Conservation (phyloP, 2,329 filamentous ascomycete genomes). For the Talaromyces rugulosus region DNA sequence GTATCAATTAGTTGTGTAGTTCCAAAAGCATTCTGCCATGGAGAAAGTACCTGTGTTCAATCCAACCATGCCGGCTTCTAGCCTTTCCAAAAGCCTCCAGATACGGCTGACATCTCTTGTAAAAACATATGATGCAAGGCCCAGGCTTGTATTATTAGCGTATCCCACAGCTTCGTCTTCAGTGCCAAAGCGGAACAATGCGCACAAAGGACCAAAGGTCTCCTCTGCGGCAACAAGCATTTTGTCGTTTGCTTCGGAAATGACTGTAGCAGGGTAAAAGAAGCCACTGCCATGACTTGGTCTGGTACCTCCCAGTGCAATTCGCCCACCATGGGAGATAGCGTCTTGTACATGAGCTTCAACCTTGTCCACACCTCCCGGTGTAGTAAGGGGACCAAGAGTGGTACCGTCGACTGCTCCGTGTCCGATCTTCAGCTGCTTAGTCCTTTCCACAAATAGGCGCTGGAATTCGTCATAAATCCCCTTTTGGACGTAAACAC, state of each 20-base stretch:
- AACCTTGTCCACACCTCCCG: constrained; percentile 59
- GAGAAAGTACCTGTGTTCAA: constrained; percentile 15
- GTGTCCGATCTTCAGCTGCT: constrained; percentile 26
- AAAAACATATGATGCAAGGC: constrained; percentile 45
- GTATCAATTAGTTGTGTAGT: constrained; percentile 11
- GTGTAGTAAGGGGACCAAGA: constrained; percentile 29
- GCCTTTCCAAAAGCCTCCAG: constrained; percentile 36
- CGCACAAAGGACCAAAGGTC: constrained; percentile 58
- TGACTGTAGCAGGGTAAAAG: constrained; percentile 49
- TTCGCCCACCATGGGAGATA: constrained; percentile 16
- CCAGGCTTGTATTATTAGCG: constrained; percentile 32
- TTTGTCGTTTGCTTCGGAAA: constrained; percentile 51
- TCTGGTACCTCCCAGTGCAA: constrained; percentile 41
- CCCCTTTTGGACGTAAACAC: constrained; percentile 54
- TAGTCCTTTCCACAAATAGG: constrained; percentile 16
- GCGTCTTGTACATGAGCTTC: constrained; percentile 53
- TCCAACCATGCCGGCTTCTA: constrained; percentile 43
- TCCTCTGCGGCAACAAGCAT: constrained; percentile 52
- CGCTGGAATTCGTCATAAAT: constrained; percentile 46
- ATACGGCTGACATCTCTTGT: constrained; percentile 42
- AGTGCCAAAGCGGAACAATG: constrained; percentile 53
- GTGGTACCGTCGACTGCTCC: constrained; percentile 38
- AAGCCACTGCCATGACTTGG: constrained; percentile 36
- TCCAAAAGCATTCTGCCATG: constrained; percentile 1
- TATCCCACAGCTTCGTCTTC: constrained; percentile 42